Conservation (phyloP, 1,284 basidiomycete species). For the Laetiporus sulphureus region DNA sequence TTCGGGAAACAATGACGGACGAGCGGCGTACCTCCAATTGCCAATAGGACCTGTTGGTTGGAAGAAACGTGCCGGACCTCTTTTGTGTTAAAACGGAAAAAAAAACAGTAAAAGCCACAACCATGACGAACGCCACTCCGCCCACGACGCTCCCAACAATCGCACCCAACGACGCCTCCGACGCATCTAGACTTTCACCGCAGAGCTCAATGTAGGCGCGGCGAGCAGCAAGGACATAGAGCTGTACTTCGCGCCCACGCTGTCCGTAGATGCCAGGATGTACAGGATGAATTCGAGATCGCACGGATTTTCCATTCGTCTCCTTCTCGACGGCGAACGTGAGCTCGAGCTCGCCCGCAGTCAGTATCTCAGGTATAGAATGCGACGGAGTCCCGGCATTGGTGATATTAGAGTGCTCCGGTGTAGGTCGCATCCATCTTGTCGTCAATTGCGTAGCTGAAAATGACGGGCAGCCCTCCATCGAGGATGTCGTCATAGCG, state of each 20-base stretch:
- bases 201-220: background rate
- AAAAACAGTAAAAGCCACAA: constrained; percentile 1
- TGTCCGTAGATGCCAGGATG: constrained; percentile 2
- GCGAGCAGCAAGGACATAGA: background rate
- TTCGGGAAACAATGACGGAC: no score
- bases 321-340: constrained; percentile 10
- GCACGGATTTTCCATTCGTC: constrained; percentile 6
- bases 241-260: background rate
- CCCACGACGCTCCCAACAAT: constrained; percentile 11
- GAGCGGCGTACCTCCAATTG: no score
- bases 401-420: no score
- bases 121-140: constrained; percentile 4
- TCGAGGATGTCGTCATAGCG: no score
- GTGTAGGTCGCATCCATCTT: no score
- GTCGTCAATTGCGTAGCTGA: no score
- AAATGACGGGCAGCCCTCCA: no score
- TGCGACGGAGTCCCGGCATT: no score
- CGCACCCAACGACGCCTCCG: constrained; percentile 4
- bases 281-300: constrained; percentile 12
- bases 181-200: background rate
- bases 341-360: constrained; percentile 5
- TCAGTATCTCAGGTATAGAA: no score
- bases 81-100: background rate
- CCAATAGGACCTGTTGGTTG: background rate
- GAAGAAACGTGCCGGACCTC: constrained; percentile 4